Percentiles rank a stretch among this genome's conserved stretches.
phyloP scores from a whole-genome alignment of 2,329 filamentous ascomycete species.

The Colletotrichum brevisporum region DNA sequence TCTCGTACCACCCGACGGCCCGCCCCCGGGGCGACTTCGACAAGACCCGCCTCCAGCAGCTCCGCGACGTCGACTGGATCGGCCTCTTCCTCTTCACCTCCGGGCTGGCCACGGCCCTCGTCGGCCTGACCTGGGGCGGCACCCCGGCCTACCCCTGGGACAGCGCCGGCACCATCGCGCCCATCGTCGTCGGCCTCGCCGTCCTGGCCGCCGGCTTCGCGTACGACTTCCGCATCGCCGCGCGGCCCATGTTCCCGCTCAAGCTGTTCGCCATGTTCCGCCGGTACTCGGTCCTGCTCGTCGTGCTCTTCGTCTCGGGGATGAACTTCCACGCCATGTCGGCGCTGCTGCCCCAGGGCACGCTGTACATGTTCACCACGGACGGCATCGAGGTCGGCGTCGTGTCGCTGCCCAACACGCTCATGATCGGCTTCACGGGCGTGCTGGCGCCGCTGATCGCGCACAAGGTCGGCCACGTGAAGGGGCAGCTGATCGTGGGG shows the following conservation, averaged over 20 bases:
- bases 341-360: slow-evolving; percentile 47
- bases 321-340: slow-evolving; percentile 49
- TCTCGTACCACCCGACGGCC: slow-evolving; percentile 47
- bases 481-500: slow-evolving; percentile 48
- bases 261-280: slow-evolving; percentile 48
- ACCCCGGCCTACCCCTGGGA: slow-evolving; percentile 35
- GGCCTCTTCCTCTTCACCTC: slow-evolving; percentile 44
- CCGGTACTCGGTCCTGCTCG: slow-evolving; percentile 48
- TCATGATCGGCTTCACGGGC: slow-evolving; percentile 33
- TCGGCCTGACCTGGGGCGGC: slow-evolving; percentile 44
- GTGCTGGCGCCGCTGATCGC: slow-evolving; percentile 47
- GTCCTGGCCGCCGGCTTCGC: slow-evolving; percentile 41
- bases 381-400: slow-evolving; percentile 47
- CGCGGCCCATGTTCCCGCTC: slow-evolving; percentile 45
- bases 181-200: slow-evolving; percentile 43
- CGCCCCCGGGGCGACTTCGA: slow-evolving; percentile 47
- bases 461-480: slow-evolving; percentile 49
- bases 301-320: slow-evolving; percentile 50
- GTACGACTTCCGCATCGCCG: slow-evolving; percentile 45
- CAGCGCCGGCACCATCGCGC: slow-evolving; percentile 39
- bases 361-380: slow-evolving; percentile 50
- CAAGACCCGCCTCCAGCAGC: slow-evolving; percentile 48
- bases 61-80: slow-evolving; percentile 49
- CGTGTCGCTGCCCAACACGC: slow-evolving; percentile 26
- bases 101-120: slow-evolving; percentile 43